Conservation (phyloP, 2,329 filamentous ascomycete species). For the Fusarium denticulatum region DNA sequence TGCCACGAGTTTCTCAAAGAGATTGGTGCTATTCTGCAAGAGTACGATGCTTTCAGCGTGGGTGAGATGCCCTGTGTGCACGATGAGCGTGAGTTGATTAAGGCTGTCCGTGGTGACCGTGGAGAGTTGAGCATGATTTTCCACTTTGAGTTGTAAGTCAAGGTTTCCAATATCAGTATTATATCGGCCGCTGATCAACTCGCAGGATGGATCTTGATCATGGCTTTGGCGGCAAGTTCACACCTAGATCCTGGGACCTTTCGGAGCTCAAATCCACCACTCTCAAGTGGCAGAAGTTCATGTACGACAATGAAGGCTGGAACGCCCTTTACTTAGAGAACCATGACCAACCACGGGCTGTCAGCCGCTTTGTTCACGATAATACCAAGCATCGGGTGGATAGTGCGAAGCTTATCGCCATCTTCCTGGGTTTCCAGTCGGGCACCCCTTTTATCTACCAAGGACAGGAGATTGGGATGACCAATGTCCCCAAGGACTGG, state of each 20-base stretch:
- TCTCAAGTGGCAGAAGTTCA: constrained; percentile 67
- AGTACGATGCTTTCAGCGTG: constrained; percentile 62
- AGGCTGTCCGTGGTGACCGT: constrained; percentile 63
- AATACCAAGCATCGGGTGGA: constrained; percentile 58
- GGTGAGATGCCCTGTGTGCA: constrained; percentile 61
- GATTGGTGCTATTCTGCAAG: constrained; percentile 54
- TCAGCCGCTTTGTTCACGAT: constrained; percentile 65
- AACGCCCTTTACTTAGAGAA: constrained; percentile 74
- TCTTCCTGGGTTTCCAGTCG: constrained; percentile 65
- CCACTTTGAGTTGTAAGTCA: constrained; percentile 70
- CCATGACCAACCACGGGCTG: constrained; percentile 71
- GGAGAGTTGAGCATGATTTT: constrained; percentile 77
- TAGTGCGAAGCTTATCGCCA: constrained; percentile 69
- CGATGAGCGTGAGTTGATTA: constrained; percentile 55
- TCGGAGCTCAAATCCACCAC: constrained; percentile 63
- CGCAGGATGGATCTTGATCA: constrained; percentile 61
- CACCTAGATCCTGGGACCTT: constrained; percentile 56
- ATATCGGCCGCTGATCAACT: background rate
- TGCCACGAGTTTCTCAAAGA: constrained; percentile 59
- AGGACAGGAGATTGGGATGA: constrained; percentile 75
- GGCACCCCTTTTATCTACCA: constrained; percentile 76
- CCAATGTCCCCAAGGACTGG: constrained; percentile 70
- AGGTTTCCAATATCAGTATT: background rate
- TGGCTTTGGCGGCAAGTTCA: constrained; percentile 56
- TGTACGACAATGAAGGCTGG: constrained; percentile 70